Conservation (phyloP, 225 moss, liverwort and hornwort genomes). For the Anthoceros angustus region DNA sequence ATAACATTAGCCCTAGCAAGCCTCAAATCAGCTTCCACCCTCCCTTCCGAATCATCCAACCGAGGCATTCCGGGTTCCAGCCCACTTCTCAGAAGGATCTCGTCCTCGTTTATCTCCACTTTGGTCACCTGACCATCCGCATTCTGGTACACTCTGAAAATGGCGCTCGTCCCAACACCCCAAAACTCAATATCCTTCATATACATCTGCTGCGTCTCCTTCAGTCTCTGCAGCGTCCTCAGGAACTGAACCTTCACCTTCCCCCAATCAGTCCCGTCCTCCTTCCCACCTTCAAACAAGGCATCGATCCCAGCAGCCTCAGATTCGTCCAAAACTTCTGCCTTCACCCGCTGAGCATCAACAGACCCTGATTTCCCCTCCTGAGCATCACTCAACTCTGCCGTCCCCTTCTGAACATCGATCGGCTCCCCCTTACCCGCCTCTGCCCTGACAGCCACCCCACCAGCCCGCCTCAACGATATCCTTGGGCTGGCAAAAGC, state of each 20-base stretch:
- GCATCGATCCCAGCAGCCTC: too few species aligned
- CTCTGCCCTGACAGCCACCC: too few species aligned
- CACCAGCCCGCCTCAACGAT: too few species aligned
- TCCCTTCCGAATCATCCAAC: slow-evolving; percentile 12
- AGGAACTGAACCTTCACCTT: background rate
- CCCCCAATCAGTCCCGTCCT: background rate
- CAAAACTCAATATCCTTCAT: slow-evolving; percentile 23
- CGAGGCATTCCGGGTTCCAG: slow-evolving; percentile 12
- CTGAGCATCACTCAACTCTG: too few species aligned
- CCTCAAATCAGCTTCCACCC: slow-evolving; percentile 12
- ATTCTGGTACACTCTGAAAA: slow-evolving; percentile 26
- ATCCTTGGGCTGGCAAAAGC: too few species aligned
- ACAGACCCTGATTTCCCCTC: too few species aligned
- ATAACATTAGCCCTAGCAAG: slow-evolving; percentile 16
- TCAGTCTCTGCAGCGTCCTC: slow-evolving; percentile 4
- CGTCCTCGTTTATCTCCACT: slow-evolving; percentile 27
- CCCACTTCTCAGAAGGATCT: slow-evolving; percentile 24
- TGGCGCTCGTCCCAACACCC: slow-evolving; percentile 32
- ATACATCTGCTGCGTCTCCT: slow-evolving; percentile 28
- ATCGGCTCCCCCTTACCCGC: too few species aligned
- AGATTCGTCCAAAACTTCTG: too few species aligned
- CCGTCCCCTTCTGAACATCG: too few species aligned
- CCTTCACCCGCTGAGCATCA: too few species aligned
- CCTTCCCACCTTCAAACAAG: background rate
- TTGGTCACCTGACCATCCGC: slow-evolving; percentile 15